These are phyloP conservation scores for Colletotrichum liriopes DNA, from an alignment of 2,329 filamentous ascomycete species.

Conservation along the genomic window DNA sequence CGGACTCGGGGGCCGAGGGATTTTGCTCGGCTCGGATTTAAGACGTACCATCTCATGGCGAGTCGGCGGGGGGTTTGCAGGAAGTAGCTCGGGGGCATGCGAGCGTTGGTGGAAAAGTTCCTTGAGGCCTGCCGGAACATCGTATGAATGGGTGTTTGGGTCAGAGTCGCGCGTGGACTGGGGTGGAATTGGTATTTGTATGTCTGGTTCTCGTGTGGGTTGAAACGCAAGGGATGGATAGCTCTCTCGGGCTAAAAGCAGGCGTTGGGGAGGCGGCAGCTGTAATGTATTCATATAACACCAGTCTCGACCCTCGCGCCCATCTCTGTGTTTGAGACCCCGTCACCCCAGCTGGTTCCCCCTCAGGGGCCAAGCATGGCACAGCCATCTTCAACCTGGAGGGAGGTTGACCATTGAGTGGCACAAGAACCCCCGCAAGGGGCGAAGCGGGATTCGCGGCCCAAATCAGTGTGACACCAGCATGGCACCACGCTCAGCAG, in stretches of 20 bases:
- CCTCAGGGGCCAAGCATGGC: slow-evolving; percentile 6
- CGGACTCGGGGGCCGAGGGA: slow-evolving; percentile 17
- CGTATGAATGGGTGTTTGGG: not conserved
- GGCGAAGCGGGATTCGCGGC: slow-evolving; percentile 40
- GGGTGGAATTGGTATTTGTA: slow-evolving; percentile 24
- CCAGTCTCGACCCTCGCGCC: slow-evolving; percentile 17
- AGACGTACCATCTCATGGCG: slow-evolving; percentile 52
- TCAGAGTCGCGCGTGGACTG: slow-evolving; percentile 3
- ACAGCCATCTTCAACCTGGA: slow-evolving; percentile 5
- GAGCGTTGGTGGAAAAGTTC: slow-evolving; percentile 54
- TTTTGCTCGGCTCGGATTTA: slow-evolving; percentile 9
- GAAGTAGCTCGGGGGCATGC: slow-evolving; percentile 53
- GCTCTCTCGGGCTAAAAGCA: slow-evolving; percentile 22
- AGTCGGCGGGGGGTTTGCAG: slow-evolving; percentile 50
- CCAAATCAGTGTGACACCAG: slow-evolving; percentile 35
- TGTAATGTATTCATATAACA: slow-evolving; percentile 39
- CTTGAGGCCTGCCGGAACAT: slow-evolving; percentile 45
- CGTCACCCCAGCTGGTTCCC: slow-evolving; percentile 3
- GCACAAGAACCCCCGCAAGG: slow-evolving; percentile 28
- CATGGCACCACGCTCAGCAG: slow-evolving; percentile 39
- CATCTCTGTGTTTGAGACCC: slow-evolving; percentile 34
- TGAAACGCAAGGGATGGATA: slow-evolving; percentile 34
- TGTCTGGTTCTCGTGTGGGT: slow-evolving; percentile 16
- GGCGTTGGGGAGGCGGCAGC: slow-evolving; percentile 29
- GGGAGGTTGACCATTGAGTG: slow-evolving; percentile 1